These are phyloP conservation scores for Backusella parvicylindrica DNA, from an alignment of 192 early-diverging fungal species.

Conservation along the genomic window DNA sequence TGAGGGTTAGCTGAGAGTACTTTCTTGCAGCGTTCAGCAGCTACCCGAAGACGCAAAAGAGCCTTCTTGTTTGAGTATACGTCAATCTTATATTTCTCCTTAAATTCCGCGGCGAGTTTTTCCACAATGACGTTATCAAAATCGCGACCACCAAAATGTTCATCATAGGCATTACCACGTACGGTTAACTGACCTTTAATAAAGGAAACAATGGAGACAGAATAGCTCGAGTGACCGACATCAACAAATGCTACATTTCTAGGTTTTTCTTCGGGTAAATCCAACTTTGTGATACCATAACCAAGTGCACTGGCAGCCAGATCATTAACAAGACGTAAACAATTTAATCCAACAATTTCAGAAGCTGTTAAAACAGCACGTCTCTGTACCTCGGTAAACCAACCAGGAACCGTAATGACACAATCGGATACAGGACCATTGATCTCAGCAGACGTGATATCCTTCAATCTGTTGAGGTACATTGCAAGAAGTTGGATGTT, in stretches of 20 bases:
- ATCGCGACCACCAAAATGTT: constrained; percentile 91
- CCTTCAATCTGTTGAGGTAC: constrained; percentile 91
- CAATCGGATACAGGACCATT: constrained; percentile 81
- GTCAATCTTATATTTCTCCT: constrained; percentile 93
- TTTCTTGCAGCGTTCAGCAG: constrained; percentile 94
- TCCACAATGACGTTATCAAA: constrained; percentile 89
- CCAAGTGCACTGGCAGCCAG: constrained; percentile 88
- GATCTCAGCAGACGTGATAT: constrained; percentile 79
- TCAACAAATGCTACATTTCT: constrained; percentile 92
- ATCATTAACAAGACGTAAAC: constrained; percentile 89
- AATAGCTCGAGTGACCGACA: constrained; percentile 85
- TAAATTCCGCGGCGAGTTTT: constrained; percentile 81
- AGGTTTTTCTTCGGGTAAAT: constrained; percentile 91
- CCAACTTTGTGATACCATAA: constrained; percentile 96
- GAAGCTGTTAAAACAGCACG: constrained; percentile 83
- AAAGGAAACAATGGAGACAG: constrained; percentile 79
- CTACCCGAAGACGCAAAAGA: constrained; percentile 81
- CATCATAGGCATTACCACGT: constrained; percentile 87
- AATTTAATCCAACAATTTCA: constrained; percentile 84
- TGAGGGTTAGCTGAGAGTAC: constrained; percentile 87
- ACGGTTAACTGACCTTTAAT: constrained; percentile 94
- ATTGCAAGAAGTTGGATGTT: constrained; percentile 88
- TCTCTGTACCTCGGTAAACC: constrained; percentile 94
- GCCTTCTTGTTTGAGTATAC: constrained; percentile 87
- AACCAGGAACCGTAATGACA: constrained; percentile 90